Evolutionary conservation across 2,329 filamentous ascomycete genomes (phyloP), one percentile per base, ranked within the genome.

Genomic region (Neopestalotiopsis sp.): DNA sequence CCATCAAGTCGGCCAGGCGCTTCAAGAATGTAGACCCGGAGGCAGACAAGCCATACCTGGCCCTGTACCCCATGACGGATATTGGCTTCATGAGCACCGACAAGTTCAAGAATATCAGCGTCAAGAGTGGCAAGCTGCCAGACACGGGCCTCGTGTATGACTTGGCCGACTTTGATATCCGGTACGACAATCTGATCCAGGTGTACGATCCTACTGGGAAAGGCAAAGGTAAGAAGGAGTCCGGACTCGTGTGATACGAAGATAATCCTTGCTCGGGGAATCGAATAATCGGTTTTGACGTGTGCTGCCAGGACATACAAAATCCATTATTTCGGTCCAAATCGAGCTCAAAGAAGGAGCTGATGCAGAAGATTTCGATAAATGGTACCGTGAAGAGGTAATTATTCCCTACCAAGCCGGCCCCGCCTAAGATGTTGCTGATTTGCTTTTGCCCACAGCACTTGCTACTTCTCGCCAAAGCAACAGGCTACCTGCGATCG

Each of bases 1-100:
- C 78, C 30, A 77, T 82, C 40, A 69, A 74, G 24, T 76, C 73
- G 14, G 79, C 75, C 0, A 77, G 78, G 62, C 79, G 80, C 32
- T 81, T 74, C 68, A 70, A 76, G 5, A 72, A 79, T 64, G 72
- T 73, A 49, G 70, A 77, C 45, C 75, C 74, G 2, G 71, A 72
- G 5, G 67, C 73, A 17, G 69, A 69, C 4, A 79, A 74, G 69
- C 80, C 80, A 0, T 81, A 77, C 62, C 74, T 82, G 3, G 78
- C 78, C 5, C 76, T 79, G 60, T 81, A 82, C 59, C 77, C 79
- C 10, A 76, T 81, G 77, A 67, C 69, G 2, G 79, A 82, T 42
- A 40, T 82, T 30, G 76, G 71, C 0, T 82, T 81, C 63, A 76
- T 75, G 14, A 71, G 76, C 14, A 72, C 76, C 24, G 71, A 76